phyloP scores from a whole-genome alignment of 2,329 filamentous ascomycete genomes.

The Zymoseptoria brevis region DNA sequence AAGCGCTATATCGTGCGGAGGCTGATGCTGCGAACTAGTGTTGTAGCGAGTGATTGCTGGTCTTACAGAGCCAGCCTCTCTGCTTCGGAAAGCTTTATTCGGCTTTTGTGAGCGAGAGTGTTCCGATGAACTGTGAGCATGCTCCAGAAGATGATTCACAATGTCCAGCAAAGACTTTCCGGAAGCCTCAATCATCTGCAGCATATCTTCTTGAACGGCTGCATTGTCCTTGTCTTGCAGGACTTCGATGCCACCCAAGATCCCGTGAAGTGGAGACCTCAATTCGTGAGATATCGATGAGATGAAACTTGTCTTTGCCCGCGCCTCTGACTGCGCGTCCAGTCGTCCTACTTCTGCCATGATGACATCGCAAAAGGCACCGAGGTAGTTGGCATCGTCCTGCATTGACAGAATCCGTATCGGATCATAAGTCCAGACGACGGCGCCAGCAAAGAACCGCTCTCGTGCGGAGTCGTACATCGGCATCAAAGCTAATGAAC shows the following conservation, averaged over 20 bases:
- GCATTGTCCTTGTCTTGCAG: conserved; percentile 35
- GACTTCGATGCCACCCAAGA: conserved; percentile 43
- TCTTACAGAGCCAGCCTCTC: not conserved
- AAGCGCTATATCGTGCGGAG: conserved; percentile 3
- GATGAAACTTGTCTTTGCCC: conserved; percentile 46
- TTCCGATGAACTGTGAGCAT: conserved; percentile 2
- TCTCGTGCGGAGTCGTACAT: conserved; percentile 8
- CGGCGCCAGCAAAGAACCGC: conserved; percentile 19
- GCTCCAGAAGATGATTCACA: conserved; percentile 36
- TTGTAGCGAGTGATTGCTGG: not conserved
- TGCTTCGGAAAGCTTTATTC: not conserved
- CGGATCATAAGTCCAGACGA: conserved; percentile 39
- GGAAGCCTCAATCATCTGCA: conserved; percentile 43
- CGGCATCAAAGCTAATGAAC: conserved; percentile 7
- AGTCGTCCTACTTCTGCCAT: conserved; percentile 35
- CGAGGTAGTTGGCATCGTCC: conserved; percentile 31
- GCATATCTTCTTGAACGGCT: conserved; percentile 37
- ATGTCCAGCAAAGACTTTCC: conserved; percentile 44
- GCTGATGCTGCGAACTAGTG: not conserved
- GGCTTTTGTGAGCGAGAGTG: not conserved
- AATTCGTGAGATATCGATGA: conserved; percentile 47
- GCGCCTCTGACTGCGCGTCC: conserved; percentile 34
- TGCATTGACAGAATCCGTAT: conserved; percentile 33
- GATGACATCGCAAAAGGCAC: conserved; percentile 36
- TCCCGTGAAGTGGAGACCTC: conserved; percentile 39